Conservation (phyloP, 495 filamentous ascomycete species). For the Rhypophila decipiens region DNA sequence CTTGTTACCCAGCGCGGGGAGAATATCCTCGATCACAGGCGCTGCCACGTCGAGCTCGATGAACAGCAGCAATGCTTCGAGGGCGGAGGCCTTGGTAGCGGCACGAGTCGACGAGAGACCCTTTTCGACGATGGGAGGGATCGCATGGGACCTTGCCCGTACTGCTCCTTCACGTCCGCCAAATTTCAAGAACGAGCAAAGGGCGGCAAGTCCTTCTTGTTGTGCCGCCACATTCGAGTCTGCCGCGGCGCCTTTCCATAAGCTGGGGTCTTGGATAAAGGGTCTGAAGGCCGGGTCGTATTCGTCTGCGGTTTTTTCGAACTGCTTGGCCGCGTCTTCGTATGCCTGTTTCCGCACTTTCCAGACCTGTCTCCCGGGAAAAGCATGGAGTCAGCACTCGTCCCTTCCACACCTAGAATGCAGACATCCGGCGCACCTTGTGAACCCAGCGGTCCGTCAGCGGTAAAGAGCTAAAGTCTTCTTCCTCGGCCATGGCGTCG, state of each 20-base stretch:
- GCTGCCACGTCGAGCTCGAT: conserved; percentile 84
- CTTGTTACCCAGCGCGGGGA: conserved; percentile 83
- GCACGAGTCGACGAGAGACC: conserved; percentile 80
- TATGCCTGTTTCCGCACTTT: conserved; percentile 96
- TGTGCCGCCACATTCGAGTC: conserved; percentile 98
- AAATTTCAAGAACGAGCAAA: conserved; percentile 86
- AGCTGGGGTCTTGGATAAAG: conserved; percentile 73
- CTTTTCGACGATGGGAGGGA: conserved; percentile 82
- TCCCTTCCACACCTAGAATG: too few relatives aligned
- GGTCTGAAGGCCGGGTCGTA: conserved; percentile 77
- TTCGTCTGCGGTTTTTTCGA: conserved; percentile 81
- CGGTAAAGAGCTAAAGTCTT: conserved; percentile 78
- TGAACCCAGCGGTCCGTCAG: conserved; percentile 78
- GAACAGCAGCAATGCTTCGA: conserved; percentile 83
- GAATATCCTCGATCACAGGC: conserved; percentile 82
- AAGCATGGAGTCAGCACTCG: neutral
- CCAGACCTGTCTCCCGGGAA: conserved; percentile 58
- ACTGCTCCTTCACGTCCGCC: conserved; percentile 72
- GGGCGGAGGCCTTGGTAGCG: conserved; percentile 75
- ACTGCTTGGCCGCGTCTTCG: conserved; percentile 82
- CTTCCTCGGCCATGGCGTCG: conserved; percentile 67
- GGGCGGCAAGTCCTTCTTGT: conserved; percentile 78
- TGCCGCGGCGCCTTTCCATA: conserved; percentile 89
- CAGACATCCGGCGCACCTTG: conserved; percentile 55
- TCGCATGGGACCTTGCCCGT: conserved; percentile 68